Conservation (phyloP, 1,139 yeast species). For the Suhomyces anneliseae region DNA sequence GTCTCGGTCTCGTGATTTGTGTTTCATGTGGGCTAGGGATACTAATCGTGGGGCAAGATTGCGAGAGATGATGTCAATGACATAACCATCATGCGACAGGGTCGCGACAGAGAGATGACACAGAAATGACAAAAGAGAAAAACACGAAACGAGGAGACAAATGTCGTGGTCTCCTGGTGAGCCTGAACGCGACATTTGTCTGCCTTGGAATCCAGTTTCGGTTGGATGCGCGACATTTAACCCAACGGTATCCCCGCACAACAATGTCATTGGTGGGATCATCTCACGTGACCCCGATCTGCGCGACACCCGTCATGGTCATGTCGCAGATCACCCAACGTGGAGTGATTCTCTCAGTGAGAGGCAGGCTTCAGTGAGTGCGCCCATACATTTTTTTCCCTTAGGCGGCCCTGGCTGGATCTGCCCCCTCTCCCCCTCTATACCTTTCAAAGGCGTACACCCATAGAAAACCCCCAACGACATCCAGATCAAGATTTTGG, state of each 20-base stretch:
- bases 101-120: not conserved
- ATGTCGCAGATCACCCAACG: not conserved
- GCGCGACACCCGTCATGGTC: not conserved
- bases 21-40: not conserved
- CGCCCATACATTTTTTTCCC: too few species aligned
- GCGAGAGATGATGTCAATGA: not conserved
- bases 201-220: too few species aligned
- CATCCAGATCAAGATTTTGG: constrained; percentile 1
- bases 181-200: too few species aligned
- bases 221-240: constrained; percentile 2
- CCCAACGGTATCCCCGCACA: constrained; percentile 3
- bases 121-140: too few species aligned
- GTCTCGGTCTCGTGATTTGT: not conserved
- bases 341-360: not conserved
- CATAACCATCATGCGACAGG: not conserved
- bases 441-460: too few species aligned
- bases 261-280: too few species aligned
- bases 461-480: not conserved
- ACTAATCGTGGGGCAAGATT: not conserved
- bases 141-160: too few species aligned
- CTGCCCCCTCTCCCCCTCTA: too few species aligned
- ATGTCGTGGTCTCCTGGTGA: too few species aligned
- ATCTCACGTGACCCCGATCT: not conserved
- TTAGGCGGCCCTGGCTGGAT: too few species aligned
- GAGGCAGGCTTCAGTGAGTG: too few species aligned